Percentiles rank a stretch among this genome's conserved stretches.
phyloP scores from a whole-genome alignment of 169 alveolate species.

The Plasmodium relictum region DNA sequence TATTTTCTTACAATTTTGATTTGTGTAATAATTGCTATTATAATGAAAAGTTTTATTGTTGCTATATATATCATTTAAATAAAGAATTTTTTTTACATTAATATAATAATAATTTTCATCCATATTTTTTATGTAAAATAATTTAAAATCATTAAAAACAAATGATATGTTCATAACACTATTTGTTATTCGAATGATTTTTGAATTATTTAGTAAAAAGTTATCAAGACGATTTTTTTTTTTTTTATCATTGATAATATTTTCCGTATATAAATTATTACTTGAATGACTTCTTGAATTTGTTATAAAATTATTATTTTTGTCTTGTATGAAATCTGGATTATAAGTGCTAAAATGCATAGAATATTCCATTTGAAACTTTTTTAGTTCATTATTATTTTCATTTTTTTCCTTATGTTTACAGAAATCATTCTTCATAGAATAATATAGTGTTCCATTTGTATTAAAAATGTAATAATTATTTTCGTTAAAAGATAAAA shows the following conservation, averaged over 20 bases:
- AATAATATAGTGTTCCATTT: constrained; percentile 67
- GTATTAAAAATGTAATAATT: constrained; percentile 68
- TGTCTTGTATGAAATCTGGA: not conserved
- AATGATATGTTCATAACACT: constrained; percentile 43
- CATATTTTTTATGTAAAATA: not conserved
- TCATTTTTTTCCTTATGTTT: not conserved
- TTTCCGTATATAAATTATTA: not conserved
- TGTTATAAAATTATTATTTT: not conserved
- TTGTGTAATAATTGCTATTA: constrained; percentile 77
- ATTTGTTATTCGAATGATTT: not conserved
- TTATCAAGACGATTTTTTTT: not conserved
- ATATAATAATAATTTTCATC: constrained; percentile 30
- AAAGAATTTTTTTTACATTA: constrained; percentile 48
- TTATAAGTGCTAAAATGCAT: not conserved
- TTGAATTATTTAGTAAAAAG: not conserved
- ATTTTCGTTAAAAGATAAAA: constrained; percentile 45
- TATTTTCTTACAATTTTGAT: constrained; percentile 19
- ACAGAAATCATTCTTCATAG: constrained; percentile 1
- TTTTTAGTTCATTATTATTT: not conserved
- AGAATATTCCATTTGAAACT: not conserved
- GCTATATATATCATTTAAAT: constrained; percentile 69
- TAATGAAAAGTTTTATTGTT: constrained; percentile 43
- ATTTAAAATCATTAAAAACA: constrained; percentile 70
- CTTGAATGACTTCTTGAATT: not conserved
- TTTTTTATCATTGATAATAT: not conserved